Evolutionary conservation across 148 eudicot genomes (phyloP), one percentile per base, ranked within the genome.

Genomic region (Nyssa sinensis): DNA sequence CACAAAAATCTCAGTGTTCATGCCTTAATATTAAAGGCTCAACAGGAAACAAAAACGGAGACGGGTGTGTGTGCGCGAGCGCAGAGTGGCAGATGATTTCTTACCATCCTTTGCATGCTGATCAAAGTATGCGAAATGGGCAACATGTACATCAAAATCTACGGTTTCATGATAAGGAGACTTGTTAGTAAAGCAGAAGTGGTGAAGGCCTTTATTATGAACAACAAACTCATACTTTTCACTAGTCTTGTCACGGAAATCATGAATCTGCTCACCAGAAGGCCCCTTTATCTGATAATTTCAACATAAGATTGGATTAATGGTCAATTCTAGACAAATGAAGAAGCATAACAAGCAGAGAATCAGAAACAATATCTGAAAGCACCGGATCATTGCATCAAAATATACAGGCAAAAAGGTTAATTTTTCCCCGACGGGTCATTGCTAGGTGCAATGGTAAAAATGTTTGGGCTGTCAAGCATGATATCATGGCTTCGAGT

Each of bases 91-190:
- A 39, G 28, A 2, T 35, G 28, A 11, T 16, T 17, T 16, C 81
- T 60, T 77, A 90, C 98, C 98, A 31, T 87, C 93, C 74, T 90
- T 93, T 34, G 90, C 96, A 35, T 90, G 96, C 59, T 87, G 90
- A 29, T 93, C 88, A 47, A 75, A 72, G 78, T 82, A 81, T 24
- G 79, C 75, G 74, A 77, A 83, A 75, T 88, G 96, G 61, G 86
- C 88, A 28, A 81, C 87, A 74, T 78, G 90, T 25, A 93, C 71
- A 41, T 93, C 97, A 74, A 93, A 90, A 78, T 90, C 91, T 28
- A 93, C 80, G 55, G 98, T 93, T 81, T 93, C 95, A 29, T 84
- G 93, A 81, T 84, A 93, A 23, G 95, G 93, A 62, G 93, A 93
- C 77, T 77, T 86, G 84, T 90, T 93, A 4, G 74, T 80, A 70